Conservation (phyloP, 169 alveolate genomes). For the Plasmodium reichenowi region DNA sequence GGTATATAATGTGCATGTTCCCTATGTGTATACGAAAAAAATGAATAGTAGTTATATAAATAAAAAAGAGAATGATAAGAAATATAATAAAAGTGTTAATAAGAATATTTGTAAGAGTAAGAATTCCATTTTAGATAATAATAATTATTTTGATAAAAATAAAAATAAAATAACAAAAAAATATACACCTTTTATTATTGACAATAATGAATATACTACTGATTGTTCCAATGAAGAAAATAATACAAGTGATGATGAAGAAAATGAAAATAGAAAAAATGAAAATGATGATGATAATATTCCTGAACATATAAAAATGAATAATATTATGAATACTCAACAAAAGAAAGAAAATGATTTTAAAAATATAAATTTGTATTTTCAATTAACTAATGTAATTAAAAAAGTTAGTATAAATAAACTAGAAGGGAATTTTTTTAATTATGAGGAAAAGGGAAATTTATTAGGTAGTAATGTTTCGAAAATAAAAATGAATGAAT, state of each 20-base stretch:
- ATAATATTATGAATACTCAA: background rate
- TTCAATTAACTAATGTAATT: slow-evolving; percentile 17
- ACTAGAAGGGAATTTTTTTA: background rate
- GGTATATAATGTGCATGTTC: slow-evolving; percentile 3
- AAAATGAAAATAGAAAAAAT: slow-evolving; percentile 3
- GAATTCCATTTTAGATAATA: background rate
- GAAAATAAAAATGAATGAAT: background rate
- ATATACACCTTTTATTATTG: background rate
- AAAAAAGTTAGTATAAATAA: slow-evolving; percentile 32
- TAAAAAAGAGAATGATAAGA: background rate
- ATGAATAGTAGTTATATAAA: background rate
- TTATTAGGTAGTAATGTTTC: background rate
- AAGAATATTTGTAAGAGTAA: too few relatives aligned
- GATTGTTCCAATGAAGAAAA: background rate
- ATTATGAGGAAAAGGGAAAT: slow-evolving; percentile 6
- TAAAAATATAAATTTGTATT: slow-evolving; percentile 49
- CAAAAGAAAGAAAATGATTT: slow-evolving; percentile 9
- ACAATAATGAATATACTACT: background rate
- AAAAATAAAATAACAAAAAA: background rate
- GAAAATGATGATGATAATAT: slow-evolving; percentile 9
- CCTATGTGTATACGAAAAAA: slow-evolving; percentile 12
- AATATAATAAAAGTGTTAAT: too few relatives aligned
- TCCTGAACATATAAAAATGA: slow-evolving; percentile 1
- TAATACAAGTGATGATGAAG: slow-evolving; percentile 9
- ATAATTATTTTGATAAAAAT: background rate